Base-by-base conservation (phyloP, 305 asterid species). In the Galium porrigens region DNA sequence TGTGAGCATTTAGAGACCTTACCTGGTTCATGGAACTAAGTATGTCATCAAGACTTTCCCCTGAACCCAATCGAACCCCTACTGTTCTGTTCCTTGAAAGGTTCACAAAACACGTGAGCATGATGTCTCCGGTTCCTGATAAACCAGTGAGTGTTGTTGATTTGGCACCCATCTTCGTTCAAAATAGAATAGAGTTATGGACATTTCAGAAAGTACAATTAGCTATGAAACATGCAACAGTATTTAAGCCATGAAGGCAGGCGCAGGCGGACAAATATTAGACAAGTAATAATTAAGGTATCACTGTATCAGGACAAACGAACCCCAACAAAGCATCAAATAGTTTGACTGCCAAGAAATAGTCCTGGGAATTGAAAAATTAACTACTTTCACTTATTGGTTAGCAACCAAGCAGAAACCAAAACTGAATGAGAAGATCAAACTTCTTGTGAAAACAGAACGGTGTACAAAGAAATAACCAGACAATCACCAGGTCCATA, bases 21-120 rank as follows among this genome's bases (percentile, higher is more conserved):
- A 86, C 96, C 94, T 87, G 90, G 70, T 84, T 85, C 95, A 85
- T 87, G 55, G 97, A 87, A 75, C 73, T 64, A 39, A 90, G 86
- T 63, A 90, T 90, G 70, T 84, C 94, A 27, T 87, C 95, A 29
- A 90, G 95, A 73, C 83, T 80, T 77, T 90, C 97, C 15, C 95
- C 97, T 8, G 95, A 82, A 52, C 97, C 97, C 62, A 90, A 87
- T 75, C 97, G 97, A 79, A 87, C 94, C 53, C 97, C 97, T 66
- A 89, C 90, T 1, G 90, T 87, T 84, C 94, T 82, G 75, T 89
- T 89, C 83, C 97, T 82, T 61, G 97, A 89, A 76, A 89, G 97
- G 67, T 71, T 87, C 58, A 89, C 97, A 37, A 89, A 89, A 70
- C 97, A 89, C 52, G 97, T 89, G 70, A 89, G 97, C 97, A 87